Conservation (phyloP, 257 asterid species). For the Solanum medicagineum region DNA sequence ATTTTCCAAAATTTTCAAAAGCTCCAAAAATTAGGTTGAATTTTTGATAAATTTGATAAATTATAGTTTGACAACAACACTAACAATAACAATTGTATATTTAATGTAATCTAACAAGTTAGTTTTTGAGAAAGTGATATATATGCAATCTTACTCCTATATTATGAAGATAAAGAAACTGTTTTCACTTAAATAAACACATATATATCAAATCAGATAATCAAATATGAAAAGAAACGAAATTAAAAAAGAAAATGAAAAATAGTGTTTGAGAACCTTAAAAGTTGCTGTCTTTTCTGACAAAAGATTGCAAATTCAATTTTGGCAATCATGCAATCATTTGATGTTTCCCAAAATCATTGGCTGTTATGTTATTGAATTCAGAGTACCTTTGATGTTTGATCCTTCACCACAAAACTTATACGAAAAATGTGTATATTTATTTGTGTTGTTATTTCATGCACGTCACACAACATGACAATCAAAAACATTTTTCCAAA, state of each 20-base stretch:
- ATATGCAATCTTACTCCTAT: not conserved
- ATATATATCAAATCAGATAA: too few relatives aligned
- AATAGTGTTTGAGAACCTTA: too few relatives aligned
- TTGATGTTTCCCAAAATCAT: not conserved
- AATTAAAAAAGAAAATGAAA: too few relatives aligned
- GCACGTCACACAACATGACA: not conserved
- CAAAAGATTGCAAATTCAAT: too few relatives aligned
- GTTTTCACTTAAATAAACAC: too few relatives aligned
- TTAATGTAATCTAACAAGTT: too few relatives aligned
- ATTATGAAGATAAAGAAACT: not conserved
- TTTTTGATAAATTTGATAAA: not conserved
- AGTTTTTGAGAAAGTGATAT: not conserved
- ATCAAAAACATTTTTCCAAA: not conserved
- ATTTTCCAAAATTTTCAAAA: too few relatives aligned
- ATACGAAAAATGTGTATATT: not conserved
- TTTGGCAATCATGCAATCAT: not conserved
- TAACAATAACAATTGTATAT: too few relatives aligned
- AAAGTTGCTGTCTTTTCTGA: too few relatives aligned
- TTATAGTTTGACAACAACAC: not conserved
- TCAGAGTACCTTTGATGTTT: not conserved
- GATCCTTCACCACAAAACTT: not conserved
- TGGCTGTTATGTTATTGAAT: not conserved
- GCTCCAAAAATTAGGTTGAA: not conserved
- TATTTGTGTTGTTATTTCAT: not conserved
- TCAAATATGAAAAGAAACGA: too few relatives aligned